Evolutionary conservation across 805 yeast species (phyloP).

Genomic region (Yamadazyma nakazawae): DNA sequence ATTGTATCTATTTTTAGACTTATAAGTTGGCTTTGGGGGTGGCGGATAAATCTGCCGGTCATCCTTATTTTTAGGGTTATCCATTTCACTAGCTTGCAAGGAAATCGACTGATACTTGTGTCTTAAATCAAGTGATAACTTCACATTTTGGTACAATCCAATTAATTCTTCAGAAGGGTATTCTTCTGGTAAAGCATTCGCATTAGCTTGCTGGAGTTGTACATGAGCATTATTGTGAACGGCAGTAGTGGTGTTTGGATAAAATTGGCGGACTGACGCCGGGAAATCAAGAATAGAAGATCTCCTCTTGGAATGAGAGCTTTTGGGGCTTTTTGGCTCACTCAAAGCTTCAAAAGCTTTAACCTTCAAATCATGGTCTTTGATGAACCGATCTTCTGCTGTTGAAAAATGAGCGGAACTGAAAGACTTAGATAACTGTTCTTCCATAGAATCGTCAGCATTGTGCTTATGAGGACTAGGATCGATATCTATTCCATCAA

Average conservation of each 20-base stretch:
- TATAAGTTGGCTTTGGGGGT: conserved; percentile 84
- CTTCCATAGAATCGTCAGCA: conserved; percentile 18
- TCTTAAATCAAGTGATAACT: conserved; percentile 68
- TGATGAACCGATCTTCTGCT: conserved; percentile 60
- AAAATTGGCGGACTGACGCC: conserved; percentile 7
- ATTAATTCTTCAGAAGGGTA: conserved; percentile 67
- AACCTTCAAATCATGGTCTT: conserved; percentile 65
- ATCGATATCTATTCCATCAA: background rate
- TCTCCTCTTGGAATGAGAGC: conserved; percentile 24
- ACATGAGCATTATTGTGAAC: conserved; percentile 12
- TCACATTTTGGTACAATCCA: conserved; percentile 59
- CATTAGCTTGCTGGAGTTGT: conserved; percentile 7
- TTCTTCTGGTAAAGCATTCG: conserved; percentile 37
- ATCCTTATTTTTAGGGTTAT: conserved; percentile 78
- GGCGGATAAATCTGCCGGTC: conserved; percentile 85
- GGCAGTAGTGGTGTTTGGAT: conserved; percentile 15
- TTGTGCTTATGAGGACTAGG: background rate
- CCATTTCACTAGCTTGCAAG: conserved; percentile 58
- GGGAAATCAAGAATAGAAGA: conserved; percentile 42
- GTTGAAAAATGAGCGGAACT: conserved; percentile 58
- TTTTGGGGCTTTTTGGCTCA: conserved; percentile 10
- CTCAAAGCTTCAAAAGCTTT: conserved; percentile 53
- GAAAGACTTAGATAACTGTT: conserved; percentile 26
- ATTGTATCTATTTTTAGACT: conserved; percentile 57
- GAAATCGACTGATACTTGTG: conserved; percentile 71